Evolutionary conservation across 108 stramenopile species (phyloP).

Genomic region (Skeletonema grethae): DNA sequence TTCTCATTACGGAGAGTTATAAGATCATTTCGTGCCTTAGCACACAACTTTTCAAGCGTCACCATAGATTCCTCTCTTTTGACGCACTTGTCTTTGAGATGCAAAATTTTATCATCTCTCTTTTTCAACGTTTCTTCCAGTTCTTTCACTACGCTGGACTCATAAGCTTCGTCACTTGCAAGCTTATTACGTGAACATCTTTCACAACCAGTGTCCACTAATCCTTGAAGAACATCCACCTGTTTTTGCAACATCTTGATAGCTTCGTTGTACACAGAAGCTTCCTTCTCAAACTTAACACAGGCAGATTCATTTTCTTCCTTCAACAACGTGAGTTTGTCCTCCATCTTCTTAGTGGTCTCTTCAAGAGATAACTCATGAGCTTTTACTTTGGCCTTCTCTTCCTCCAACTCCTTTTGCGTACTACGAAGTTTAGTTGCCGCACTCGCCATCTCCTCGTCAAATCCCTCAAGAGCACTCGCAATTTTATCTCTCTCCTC

Average conservation of each 20-base stretch:
- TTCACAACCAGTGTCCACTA: constrained; percentile 6
- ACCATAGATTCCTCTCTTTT: constrained; percentile 3
- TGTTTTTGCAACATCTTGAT: constrained; percentile 43
- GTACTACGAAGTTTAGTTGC: constrained; percentile 35
- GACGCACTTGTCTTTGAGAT: constrained; percentile 15
- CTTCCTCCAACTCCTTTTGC: constrained; percentile 30
- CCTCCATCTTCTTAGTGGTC: constrained; percentile 22
- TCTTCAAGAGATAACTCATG: constrained; percentile 11
- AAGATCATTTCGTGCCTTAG: constrained; percentile 27
- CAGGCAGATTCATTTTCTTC: constrained; percentile 14
- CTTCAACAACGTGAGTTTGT: constrained; percentile 13
- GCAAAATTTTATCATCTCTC: constrained; percentile 17
- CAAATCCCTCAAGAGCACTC: constrained; percentile 32
- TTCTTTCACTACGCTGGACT: neutral
- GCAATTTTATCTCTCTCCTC: constrained; percentile 36
- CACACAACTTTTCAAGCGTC: constrained; percentile 23
- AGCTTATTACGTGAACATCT: constrained; percentile 7
- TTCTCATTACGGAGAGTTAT: constrained; percentile 15
- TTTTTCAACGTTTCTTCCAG: constrained; percentile 7
- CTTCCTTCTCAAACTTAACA: constrained; percentile 29
- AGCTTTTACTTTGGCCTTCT: constrained; percentile 8
- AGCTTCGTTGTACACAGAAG: constrained; percentile 40
- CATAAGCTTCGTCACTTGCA: constrained; percentile 1
- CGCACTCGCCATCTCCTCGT: constrained; percentile 41
- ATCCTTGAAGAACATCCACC: constrained; percentile 16